Base-by-base conservation (phyloP, 306 rosid species). In the Quercus bicolor region DNA sequence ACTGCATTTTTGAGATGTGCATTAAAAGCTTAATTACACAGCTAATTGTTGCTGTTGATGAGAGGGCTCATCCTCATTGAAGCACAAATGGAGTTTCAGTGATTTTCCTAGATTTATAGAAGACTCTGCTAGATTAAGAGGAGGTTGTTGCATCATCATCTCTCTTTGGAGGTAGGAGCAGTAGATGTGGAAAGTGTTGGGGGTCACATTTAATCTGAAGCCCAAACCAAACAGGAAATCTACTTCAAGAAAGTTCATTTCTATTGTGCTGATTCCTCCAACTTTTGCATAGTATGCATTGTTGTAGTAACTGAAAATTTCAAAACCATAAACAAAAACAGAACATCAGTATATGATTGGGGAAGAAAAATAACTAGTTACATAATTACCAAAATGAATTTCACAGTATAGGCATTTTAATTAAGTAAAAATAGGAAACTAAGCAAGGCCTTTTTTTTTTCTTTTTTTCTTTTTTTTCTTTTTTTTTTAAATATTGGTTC, bases 251-350 rank as follows among this genome's bases (percentile, higher is more conserved):
- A 90, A 90, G 73, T 95, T 95, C 93, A 95, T 95, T 85, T 95
- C 99, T 34, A 65, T 73, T 68, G 94, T 95, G 80, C 96, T 93
- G 66, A 95, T 93, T 73, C 99, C 98, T 83, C 99, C 99, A 60
- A 95, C 93, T 89, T 91, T 95, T 83, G 99, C 99, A 87, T 89
- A 95, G 86, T 90, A 95, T 14, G 98, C 99, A 83, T 95, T 95
- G 89, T 93, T 95, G 85, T 95, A 93, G 86, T 84, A 95, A 87
- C 99, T 95, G 84, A 78, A 37, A 20, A 68, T 75, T 64, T 34
- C 45, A 79, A 69, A 69, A 23, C 31, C 31, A 73, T 54, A 66
- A 9, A 40, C 5, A 54, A 2, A 62, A 37, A 26, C 40, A 3
- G n/a, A 68, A 26, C 14, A 56, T 5, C 10, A 54, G n/a, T 7